Base-by-base conservation (phyloP, 164 flowering plant species). In the Tetracentron sinense region DNA sequence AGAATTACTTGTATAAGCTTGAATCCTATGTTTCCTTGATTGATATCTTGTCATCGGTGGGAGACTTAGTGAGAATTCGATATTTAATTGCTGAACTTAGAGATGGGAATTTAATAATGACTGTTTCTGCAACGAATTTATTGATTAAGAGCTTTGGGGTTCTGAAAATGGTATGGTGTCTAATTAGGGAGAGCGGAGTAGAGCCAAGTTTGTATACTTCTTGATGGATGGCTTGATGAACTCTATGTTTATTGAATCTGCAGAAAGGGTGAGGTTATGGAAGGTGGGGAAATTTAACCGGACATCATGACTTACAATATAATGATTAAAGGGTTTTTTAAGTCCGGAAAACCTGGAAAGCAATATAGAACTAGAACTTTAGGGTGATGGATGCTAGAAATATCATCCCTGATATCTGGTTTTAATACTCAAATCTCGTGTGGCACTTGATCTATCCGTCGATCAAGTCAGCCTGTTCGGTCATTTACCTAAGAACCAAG, bases 231-330 rank as follows among this genome's bases (percentile, higher is more conserved):
- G 90, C 2, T 78, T 94, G 75, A 95, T 94, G 70, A 89, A 77
- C 75, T 81, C 88, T 0, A 69, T 72, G 82, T 84, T 79, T 63
- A 61, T 92, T 15, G 97, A 90, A 54, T 83, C 94, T 0, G 92
- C 96, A 0, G 90, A 86, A 75, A 71, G 66, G 74, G 96, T 90
- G 91, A 88, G 79, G 86, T 75, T 11, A 89, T 90, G 93, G 83
- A 79, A 60, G 71, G 64, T 54, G 96, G 97, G 69, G 86, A 60
- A 42, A 63, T 82, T 58, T 59, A 56, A 33, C 97, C 97, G 0
- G 97, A 90, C 57, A 96, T 92, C 16, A 85, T 81, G 11, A 88
- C 82, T 12, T 92, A 82, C 69, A 92, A 95, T 69, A 95, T 84
- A 3, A 78, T 89, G 87, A 86, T 92, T 30, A 88, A 95, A 71